Percentiles rank a stretch among this genome's conserved stretches.
These are phyloP conservation scores for Thielaviopsis populi DNA, from an alignment of 2,329 filamentous ascomycete genomes.

Conservation along the genomic window DNA sequence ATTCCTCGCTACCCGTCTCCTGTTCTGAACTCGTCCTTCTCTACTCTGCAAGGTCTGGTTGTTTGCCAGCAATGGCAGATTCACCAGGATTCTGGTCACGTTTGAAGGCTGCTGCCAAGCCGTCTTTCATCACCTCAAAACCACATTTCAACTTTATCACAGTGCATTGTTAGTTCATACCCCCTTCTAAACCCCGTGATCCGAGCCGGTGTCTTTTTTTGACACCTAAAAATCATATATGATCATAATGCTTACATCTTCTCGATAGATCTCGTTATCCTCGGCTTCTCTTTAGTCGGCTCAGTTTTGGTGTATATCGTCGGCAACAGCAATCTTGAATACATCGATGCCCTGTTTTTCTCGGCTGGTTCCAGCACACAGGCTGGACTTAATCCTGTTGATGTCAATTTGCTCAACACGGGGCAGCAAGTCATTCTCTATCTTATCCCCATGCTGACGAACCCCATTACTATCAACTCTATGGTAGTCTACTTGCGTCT, in stretches of 20 bases:
- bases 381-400: conserved; percentile 73
- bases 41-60: background rate
- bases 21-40: background rate
- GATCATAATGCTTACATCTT: background rate
- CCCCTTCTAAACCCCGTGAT: too few relatives aligned
- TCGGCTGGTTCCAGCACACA: conserved; percentile 77
- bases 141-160: conserved; percentile 71
- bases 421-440: conserved; percentile 64
- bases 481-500: conserved; percentile 82
- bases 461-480: conserved; percentile 71
- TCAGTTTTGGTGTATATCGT: conserved; percentile 62
- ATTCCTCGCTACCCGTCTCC: background rate
- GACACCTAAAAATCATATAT: too few relatives aligned
- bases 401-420: conserved; percentile 51
- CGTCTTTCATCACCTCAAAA: conserved; percentile 42
- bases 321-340: conserved; percentile 44
- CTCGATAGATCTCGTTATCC: conserved; percentile 60
- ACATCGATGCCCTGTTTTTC: conserved; percentile 83
- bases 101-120: conserved; percentile 34
- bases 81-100: conserved; percentile 26
- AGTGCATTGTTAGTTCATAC: conserved; percentile 52
- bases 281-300: conserved; percentile 54
- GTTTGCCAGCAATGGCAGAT: conserved; percentile 7
- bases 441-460: conserved; percentile 55
- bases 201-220: too few relatives aligned